phyloP scores from a whole-genome alignment of 306 rosid species.

The Cucurbita moschata region DNA sequence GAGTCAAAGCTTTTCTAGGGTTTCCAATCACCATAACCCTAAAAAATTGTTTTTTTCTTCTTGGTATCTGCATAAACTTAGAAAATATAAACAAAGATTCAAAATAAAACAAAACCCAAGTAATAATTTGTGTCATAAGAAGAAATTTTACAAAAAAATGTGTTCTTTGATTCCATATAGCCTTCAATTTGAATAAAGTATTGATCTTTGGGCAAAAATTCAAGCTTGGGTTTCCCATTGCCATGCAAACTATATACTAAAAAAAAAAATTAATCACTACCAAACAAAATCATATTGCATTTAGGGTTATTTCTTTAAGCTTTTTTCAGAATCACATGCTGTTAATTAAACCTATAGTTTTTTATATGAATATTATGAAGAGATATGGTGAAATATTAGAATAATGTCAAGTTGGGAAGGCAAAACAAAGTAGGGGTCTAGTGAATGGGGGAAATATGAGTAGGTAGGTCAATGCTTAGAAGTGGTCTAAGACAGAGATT shows the following conservation, averaged over 20 bases:
- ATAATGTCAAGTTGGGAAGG: neutral
- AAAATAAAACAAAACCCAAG: conserved; percentile 3
- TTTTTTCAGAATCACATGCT: neutral
- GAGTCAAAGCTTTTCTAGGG: conserved; percentile 12
- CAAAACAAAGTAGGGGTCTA: neutral
- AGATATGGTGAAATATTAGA: neutral
- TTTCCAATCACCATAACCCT: conserved; percentile 4
- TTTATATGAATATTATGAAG: neutral
- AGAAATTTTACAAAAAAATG: neutral
- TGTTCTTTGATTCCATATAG: neutral
- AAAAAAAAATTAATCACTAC: neutral
- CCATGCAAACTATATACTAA: neutral
- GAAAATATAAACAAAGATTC: neutral
- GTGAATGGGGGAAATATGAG: too few relatives aligned
- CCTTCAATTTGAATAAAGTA: neutral
- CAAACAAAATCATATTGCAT: neutral
- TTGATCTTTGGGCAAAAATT: neutral
- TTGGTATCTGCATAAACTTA: neutral
- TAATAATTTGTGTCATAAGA: neutral
- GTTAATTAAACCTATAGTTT: neutral
- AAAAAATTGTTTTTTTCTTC: neutral
- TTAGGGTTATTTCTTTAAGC: neutral
- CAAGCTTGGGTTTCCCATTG: neutral
- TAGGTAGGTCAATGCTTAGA: conserved; percentile 3
- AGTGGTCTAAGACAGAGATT: conserved; percentile 1